Evolutionary conservation across 768 basidiomycete genomes (phyloP).

Genomic region (Russula abietina): DNA sequence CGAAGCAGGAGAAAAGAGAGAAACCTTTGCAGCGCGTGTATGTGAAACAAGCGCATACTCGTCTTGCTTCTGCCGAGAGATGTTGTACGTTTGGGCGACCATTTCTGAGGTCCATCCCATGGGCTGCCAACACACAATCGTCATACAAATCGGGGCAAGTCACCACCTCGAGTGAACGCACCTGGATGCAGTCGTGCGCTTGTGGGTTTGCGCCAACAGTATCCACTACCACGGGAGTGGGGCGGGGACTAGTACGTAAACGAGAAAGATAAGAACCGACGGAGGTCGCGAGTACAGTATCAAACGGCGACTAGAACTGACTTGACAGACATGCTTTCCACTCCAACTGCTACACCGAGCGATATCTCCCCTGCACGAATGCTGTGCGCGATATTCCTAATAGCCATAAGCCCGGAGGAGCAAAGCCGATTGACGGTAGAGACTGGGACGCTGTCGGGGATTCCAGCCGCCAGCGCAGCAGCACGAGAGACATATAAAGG

Average conservation of each 20-base stretch:
- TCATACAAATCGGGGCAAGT: constrained; percentile 6
- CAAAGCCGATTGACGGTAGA: constrained; percentile 91
- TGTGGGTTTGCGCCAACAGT: constrained; percentile 51
- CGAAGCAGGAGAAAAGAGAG: not conserved
- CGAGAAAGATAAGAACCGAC: constrained; percentile 7
- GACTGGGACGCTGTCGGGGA: constrained; percentile 81
- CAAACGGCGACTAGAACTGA: constrained; percentile 33
- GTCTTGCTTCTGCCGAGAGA: constrained; percentile 80
- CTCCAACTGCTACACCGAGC: constrained; percentile 78
- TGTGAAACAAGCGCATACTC: constrained; percentile 86
- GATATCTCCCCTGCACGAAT: constrained; percentile 80
- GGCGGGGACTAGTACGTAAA: constrained; percentile 53
- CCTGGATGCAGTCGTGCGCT: constrained; percentile 75
- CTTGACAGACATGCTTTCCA: constrained; percentile 82
- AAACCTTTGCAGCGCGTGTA: constrained; percentile 63
- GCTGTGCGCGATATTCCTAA: constrained; percentile 81
- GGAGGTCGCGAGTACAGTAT: not conserved
- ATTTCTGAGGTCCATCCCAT: constrained; percentile 97
- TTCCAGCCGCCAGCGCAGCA: constrained; percentile 82
- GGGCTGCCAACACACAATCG: constrained; percentile 41
- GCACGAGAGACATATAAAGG: constrained; percentile 79
- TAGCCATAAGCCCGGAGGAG: constrained; percentile 91
- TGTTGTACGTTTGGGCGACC: constrained; percentile 74
- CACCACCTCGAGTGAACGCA: constrained; percentile 26
- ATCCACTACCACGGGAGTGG: constrained; percentile 61